Evolutionary conservation across 441 rosid genomes (phyloP).

Genomic region (Adansonia grandidieri): DNA sequence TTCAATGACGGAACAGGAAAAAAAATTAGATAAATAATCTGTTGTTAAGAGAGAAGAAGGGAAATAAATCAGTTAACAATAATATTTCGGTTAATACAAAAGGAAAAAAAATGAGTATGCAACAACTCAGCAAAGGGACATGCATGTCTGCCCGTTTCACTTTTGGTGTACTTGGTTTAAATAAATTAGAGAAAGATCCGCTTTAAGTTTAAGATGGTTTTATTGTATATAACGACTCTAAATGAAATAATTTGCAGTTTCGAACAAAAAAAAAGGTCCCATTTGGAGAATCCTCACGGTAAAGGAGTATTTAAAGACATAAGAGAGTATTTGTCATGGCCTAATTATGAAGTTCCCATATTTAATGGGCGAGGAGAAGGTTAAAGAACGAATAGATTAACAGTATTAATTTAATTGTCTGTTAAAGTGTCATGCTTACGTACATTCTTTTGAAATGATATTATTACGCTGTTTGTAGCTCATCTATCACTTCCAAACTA

Average conservation of each 20-base stretch:
- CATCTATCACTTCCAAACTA: conserved; percentile 2
- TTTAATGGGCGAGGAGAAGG: background rate
- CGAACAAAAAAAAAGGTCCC: background rate
- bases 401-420: background rate
- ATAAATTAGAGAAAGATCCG: background rate
- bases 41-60: background rate
- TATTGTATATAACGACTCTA: background rate
- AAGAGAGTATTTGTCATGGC: background rate
- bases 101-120: background rate
- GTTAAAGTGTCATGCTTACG: background rate
- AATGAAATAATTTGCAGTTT: background rate
- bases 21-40: background rate
- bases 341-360: background rate
- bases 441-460: background rate
- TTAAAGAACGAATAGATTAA: background rate
- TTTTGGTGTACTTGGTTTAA: background rate
- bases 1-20: conserved; percentile 5
- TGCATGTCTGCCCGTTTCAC: conserved; percentile 15
- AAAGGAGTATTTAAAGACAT: background rate
- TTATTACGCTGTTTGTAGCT: background rate
- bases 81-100: background rate
- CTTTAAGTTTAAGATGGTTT: background rate
- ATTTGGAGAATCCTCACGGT: conserved; percentile 6
- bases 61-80: background rate
- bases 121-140: conserved; percentile 22